phyloP scores from a whole-genome alignment of 129 eudicot genomes.

The Pittosporum tobira region DNA sequence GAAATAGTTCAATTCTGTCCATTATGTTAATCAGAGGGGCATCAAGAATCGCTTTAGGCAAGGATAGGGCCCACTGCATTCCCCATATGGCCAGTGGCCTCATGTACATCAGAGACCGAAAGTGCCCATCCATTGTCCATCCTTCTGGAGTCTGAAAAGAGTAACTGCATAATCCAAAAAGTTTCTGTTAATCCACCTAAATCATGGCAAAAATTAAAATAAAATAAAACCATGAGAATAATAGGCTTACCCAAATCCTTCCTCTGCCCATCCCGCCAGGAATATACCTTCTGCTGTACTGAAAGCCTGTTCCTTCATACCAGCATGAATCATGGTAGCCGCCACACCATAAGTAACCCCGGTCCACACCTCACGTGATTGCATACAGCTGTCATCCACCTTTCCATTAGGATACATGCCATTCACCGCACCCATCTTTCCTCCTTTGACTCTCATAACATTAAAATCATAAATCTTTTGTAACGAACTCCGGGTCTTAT shows the following conservation, averaged over 20 bases:
- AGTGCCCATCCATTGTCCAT: slow-evolving; percentile 90
- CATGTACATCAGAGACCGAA: slow-evolving; percentile 87
- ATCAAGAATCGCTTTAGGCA: slow-evolving; percentile 38
- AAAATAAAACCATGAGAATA: neutral
- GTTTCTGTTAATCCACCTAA: neutral
- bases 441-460: slow-evolving; percentile 83
- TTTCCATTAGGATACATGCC: slow-evolving; percentile 96
- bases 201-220: neutral
- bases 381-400: slow-evolving; percentile 96
- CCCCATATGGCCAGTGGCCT: slow-evolving; percentile 95
- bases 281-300: slow-evolving; percentile 91
- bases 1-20: slow-evolving; percentile 47
- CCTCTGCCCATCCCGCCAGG: slow-evolving; percentile 93
- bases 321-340: slow-evolving; percentile 90
- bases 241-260: slow-evolving; percentile 70
- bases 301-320: slow-evolving; percentile 82
- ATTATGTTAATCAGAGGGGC: slow-evolving; percentile 65
- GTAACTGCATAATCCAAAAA: slow-evolving; percentile 39
- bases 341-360: slow-evolving; percentile 91
- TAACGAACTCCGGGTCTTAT: slow-evolving; percentile 50
- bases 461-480: slow-evolving; percentile 78
- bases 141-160: slow-evolving; percentile 95
- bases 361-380: slow-evolving; percentile 91
- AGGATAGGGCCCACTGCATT: slow-evolving; percentile 79
- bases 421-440: slow-evolving; percentile 95